Evolutionary conservation across 192 early-diverging fungal species (phyloP), one percentile per base, ranked within the genome.

Genomic region (Coemansia javaensis): DNA sequence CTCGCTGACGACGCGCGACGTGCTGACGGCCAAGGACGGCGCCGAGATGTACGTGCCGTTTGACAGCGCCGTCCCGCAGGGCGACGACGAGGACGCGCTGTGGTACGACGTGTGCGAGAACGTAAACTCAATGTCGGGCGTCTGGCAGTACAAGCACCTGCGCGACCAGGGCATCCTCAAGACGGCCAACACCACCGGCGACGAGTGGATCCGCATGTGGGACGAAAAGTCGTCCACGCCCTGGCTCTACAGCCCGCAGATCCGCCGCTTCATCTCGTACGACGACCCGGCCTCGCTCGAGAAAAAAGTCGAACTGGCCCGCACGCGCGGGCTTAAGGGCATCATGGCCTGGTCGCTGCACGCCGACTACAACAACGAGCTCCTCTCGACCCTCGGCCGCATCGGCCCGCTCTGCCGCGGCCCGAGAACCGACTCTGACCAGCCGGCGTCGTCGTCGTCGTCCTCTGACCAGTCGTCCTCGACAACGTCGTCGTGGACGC

Each of bases 211-310:
- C 7, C 55, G 77, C 0, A 44, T 76, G 38, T 81, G 79, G 80
- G 81, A 85, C 49, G 47, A 72, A 13, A 35, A 43, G 32, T 55
- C 78, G 12, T 47, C 77, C 24, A 79, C 77, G 16, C 81, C 81
- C 23, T 80, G 81, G 71, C 47, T 75, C 50, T 80, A 77, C 37
- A 81, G 81, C 38, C 65, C 77, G 9, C 53, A 68, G 7, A 74
- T 68, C 50, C 80, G 82, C 30, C 70, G 77, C 7, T 90, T 82
- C 44, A 77, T 90, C 30, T 85, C 86, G 9, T 90, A 89, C 53
- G 89, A 90, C 47, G 89, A 90, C 50, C 68, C 78, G n/a, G 54
- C 71, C 25, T 87, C 85, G 2, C 27, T 89, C 6, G 56, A 60
- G 5, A 51, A 65, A 37, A 90, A 90, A 54, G 78, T 85, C 8